phyloP scores from a whole-genome alignment of 192 early-diverging fungal genomes.

The Irineochytrium annulatum region DNA sequence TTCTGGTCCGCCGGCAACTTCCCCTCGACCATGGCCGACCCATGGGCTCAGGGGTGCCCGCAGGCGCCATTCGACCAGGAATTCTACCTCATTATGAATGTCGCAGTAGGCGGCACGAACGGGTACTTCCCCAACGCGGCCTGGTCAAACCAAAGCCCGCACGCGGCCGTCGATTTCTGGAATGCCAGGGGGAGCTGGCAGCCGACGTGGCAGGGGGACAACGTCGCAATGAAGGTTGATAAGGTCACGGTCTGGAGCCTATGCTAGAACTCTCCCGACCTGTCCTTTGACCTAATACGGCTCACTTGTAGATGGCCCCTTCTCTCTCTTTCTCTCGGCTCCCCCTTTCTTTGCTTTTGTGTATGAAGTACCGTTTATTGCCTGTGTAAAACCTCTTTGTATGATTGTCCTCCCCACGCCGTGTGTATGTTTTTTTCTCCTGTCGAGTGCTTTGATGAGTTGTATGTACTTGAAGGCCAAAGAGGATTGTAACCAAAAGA shows the following conservation, averaged over 20 bases:
- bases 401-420: neutral
- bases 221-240: conserved; percentile 27
- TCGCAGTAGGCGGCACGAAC: conserved; percentile 56
- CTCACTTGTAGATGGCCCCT: neutral
- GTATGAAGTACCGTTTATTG: neutral
- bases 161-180: conserved; percentile 53
- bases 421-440: too few species aligned
- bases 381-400: neutral
- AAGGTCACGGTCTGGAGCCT: conserved; percentile 27
- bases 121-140: conserved; percentile 60
- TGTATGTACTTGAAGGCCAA: too few species aligned
- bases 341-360: neutral
- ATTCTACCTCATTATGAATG: conserved; percentile 50
- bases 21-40: conserved; percentile 41
- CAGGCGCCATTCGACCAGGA: conserved; percentile 60
- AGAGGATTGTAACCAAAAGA: too few species aligned
- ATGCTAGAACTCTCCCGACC: conserved; percentile 20
- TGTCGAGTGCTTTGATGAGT: too few species aligned
- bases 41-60: conserved; percentile 40
- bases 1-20: conserved; percentile 54
- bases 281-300: neutral
- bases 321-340: neutral
- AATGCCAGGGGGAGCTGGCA: conserved; percentile 44
- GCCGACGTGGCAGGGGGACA: conserved; percentile 45
- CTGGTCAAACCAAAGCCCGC: conserved; percentile 46